Conservation (phyloP, 176 grass and related monocot genomes). For the Oryza glumipatula region DNA sequence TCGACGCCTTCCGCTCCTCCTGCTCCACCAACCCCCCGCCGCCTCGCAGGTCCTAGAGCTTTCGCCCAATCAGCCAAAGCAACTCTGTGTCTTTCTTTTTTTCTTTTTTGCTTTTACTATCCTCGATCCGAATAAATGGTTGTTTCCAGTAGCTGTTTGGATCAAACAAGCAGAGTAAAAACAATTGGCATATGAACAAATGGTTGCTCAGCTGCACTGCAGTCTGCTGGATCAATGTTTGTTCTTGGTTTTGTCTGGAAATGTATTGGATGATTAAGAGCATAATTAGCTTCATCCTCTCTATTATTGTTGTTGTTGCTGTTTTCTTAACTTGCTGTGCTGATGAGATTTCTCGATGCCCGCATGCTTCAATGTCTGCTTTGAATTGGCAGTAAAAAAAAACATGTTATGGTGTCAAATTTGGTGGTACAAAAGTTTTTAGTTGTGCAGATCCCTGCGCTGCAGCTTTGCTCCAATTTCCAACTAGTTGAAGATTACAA, state of each 20-base stretch:
- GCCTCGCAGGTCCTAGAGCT: background rate
- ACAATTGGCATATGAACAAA: background rate
- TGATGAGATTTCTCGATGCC: background rate
- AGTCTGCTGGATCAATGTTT: background rate
- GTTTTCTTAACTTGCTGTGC: background rate
- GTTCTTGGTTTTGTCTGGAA: background rate
- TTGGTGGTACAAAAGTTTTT: background rate
- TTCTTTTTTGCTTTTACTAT: background rate
- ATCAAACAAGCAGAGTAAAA: background rate
- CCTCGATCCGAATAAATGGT: background rate
- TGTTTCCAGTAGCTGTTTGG: background rate
- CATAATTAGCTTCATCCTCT: background rate
- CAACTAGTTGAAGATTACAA: background rate
- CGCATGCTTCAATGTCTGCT: background rate
- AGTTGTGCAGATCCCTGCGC: background rate
- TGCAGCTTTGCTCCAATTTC: background rate
- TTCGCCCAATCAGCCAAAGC: background rate
- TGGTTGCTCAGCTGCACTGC: background rate
- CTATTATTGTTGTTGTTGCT: background rate
- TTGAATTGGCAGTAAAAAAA: background rate
- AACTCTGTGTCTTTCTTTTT: background rate
- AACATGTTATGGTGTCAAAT: background rate
- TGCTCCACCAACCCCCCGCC: constrained; percentile 54
- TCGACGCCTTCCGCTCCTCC: constrained; percentile 85
- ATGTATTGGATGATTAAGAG: background rate